Base-by-base conservation (phyloP, 2,329 filamentous ascomycete genomes). In the Aphanocladium album region DNA sequence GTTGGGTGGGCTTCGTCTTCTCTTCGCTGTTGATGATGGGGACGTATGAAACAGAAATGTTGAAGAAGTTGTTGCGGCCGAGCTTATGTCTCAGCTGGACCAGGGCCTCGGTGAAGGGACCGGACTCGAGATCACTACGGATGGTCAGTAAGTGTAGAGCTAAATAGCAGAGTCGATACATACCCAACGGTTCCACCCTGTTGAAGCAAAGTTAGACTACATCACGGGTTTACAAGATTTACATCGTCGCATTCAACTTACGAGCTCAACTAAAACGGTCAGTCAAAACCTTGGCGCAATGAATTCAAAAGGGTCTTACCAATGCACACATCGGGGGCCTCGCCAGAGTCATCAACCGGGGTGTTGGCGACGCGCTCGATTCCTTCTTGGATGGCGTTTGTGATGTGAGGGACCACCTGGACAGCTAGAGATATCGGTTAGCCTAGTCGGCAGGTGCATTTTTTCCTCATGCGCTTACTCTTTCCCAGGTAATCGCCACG, bases 1-100 rank as follows among this genome's bases (percentile, higher is more conserved):
- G 86, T 74, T 99, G 95, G 0, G 95, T 99, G 0, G 95, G 95
- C 79, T 98, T 98, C 11, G 93, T 98, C 84, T 98, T 98, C 75
- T 96, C 87, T 79, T 98, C 83, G 46, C 83, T 82, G 61, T 82
- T 66, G 30, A 67, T 69, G 9, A 66, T 65, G 43, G 93, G 95
- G 37, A 98, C 88, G 68, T 93, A 90, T 5, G 89, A 92, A 64
- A 97, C 93, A 75, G 92, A 88, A 66, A 97, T 96, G 72, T 91
- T 89, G 71, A 93, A 77, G 73, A 96, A 96, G 77, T 96, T 93
- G 71, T 86, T 83, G 70, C 85, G 86, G 67, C 89, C 90, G 25
- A 84, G 86, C 64, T 87, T 83, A 66, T 89, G 81, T 66, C 88
- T 83, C 64, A 96, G 80, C 76, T 96, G 91, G 56, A 85, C 86